Percentiles rank a stretch among this genome's conserved stretches.
These are phyloP conservation scores for Ilyonectria destructans DNA, from an alignment of 2,329 filamentous ascomycete species.

Conservation along the genomic window DNA sequence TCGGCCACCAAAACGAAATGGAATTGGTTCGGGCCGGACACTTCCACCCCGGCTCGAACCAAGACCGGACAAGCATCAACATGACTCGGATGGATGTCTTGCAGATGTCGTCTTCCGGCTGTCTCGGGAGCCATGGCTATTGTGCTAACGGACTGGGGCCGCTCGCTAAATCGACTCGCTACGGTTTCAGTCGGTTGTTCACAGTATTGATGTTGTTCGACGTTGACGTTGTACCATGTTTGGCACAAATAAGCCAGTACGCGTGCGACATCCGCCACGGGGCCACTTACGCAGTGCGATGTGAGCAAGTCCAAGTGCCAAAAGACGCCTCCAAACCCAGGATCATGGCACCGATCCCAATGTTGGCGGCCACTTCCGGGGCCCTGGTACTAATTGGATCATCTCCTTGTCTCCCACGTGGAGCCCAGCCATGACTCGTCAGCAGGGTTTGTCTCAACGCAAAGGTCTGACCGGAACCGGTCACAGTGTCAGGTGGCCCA, in stretches of 20 bases:
- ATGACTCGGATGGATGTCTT: slow-evolving; percentile 2
- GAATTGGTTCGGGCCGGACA: background rate
- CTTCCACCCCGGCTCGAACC: slow-evolving; percentile 1
- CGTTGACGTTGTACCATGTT: slow-evolving; percentile 9
- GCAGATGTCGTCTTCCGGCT: background rate
- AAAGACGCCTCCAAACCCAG: background rate
- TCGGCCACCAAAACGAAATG: background rate
- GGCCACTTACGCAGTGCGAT: slow-evolving; percentile 6
- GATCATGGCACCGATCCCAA: slow-evolving; percentile 32
- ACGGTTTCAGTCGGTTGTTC: background rate
- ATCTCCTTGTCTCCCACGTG: slow-evolving; percentile 38
- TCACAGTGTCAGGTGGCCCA: slow-evolving; percentile 34
- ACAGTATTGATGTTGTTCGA: background rate
- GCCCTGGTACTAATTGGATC: slow-evolving; percentile 14
- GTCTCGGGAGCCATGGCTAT: slow-evolving; percentile 10
- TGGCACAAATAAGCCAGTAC: background rate
- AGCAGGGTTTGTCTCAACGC: slow-evolving; percentile 7
- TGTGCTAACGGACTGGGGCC: background rate
- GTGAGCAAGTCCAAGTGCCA: background rate
- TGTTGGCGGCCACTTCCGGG: slow-evolving; percentile 19
- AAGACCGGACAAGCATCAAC: slow-evolving; percentile 2
- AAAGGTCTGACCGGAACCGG: slow-evolving; percentile 18
- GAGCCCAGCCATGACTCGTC: slow-evolving; percentile 40
- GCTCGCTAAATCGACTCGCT: slow-evolving; percentile 7
- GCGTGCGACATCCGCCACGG: background rate